Evolutionary conservation across 108 stramenopile species (phyloP).

Genomic region (Pseudonitzschia delicatissima): DNA sequence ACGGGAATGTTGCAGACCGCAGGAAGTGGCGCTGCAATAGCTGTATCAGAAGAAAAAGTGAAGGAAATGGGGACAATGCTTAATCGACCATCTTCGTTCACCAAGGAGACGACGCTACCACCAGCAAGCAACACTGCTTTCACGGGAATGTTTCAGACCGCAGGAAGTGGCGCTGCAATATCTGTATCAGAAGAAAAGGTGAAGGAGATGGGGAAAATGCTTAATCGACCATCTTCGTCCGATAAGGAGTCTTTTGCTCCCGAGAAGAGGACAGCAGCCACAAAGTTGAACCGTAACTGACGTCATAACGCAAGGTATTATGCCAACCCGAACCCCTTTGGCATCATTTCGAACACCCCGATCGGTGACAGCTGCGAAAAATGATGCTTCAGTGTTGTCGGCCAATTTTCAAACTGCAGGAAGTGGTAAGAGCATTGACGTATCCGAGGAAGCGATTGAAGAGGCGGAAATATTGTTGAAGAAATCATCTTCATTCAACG

Average conservation of each 20-base stretch:
- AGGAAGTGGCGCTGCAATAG: slow-evolving; percentile 26
- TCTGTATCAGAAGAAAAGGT: slow-evolving; percentile 2
- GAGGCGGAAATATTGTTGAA: slow-evolving; percentile 19
- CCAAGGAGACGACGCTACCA: neutral
- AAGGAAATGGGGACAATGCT: slow-evolving; percentile 30
- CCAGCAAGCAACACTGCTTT: neutral
- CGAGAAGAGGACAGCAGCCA: too few relatives aligned
- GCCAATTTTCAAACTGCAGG: slow-evolving; percentile 32
- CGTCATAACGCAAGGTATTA: too few relatives aligned
- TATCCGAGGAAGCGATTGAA: slow-evolving; percentile 27
- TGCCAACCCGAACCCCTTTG: neutral
- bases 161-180: neutral
- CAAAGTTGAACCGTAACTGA: too few relatives aligned
- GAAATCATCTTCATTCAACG: neutral
- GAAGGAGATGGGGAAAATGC: neutral
- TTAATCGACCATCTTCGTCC: slow-evolving; percentile 28
- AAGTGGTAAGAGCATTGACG: slow-evolving; percentile 15
- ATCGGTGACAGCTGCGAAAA: slow-evolving; percentile 14
- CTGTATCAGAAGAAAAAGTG: slow-evolving; percentile 33
- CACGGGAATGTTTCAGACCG: neutral
- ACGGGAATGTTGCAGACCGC: slow-evolving; percentile 39
- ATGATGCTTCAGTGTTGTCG: neutral
- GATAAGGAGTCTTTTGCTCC: too few relatives aligned
- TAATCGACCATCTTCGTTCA: slow-evolving; percentile 4
- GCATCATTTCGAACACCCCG: neutral